phyloP scores from a whole-genome alignment of 176 grass and related monocot species.

The Aegilops tauschii region DNA sequence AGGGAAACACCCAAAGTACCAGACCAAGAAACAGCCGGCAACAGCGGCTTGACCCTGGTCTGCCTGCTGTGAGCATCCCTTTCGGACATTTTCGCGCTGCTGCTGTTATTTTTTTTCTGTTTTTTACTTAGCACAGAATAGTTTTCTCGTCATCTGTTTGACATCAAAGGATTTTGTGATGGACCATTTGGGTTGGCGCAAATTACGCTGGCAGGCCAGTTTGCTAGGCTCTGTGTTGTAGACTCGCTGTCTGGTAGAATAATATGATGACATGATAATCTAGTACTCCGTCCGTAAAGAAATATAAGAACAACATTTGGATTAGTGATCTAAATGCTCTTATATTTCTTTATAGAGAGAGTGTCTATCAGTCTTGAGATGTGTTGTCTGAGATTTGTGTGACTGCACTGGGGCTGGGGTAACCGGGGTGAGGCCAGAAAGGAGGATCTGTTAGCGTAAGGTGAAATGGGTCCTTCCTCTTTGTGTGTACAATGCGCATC shows the following conservation, averaged over 20 bases:
- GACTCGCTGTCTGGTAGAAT: not conserved
- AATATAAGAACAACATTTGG: too few species aligned
- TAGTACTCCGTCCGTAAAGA: not conserved
- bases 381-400: not conserved
- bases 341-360: too few species aligned
- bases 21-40: not conserved
- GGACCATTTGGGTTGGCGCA: not conserved
- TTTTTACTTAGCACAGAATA: not conserved
- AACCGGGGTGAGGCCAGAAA: too few species aligned
- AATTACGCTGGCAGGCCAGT: not conserved
- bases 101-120: not conserved
- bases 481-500: too few species aligned
- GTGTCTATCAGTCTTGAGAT: not conserved
- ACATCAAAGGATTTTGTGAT: not conserved
- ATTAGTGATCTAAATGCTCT: too few species aligned
- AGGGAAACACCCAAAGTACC: slow-evolving; percentile 15
- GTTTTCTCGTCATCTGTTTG: not conserved
- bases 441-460: not conserved
- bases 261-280: not conserved
- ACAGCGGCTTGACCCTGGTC: not conserved
- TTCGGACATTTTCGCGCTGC: not conserved
- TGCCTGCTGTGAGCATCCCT: not conserved
- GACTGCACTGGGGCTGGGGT: too few species aligned
- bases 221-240: not conserved
- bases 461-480: not conserved